Evolutionary conservation across 257 asterid species (phyloP), one percentile per base, ranked within the genome.

Genomic region (Lycium barbarum): DNA sequence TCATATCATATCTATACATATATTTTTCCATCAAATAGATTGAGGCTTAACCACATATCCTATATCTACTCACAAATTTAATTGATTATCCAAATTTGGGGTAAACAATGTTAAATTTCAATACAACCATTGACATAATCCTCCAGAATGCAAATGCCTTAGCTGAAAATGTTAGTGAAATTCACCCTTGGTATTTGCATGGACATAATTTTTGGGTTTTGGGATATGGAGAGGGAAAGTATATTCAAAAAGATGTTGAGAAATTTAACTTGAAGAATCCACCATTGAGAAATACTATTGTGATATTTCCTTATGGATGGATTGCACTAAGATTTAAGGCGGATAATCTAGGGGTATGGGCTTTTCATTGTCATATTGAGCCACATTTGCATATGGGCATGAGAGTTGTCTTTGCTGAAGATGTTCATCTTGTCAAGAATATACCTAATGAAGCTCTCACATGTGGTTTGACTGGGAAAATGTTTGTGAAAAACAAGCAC

Each of bases 161-260:
- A 2, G 89, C 62, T 53, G 87, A 81, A 3, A 89, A 91, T 14
- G 92, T 83, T 6, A 94, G 99, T 55, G 99, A 95, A 54, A 92
- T 90, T 22, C 99, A 94, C 84, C 99, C 99, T 4, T 95, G 98
- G 98, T 98, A 95, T 68, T 70, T 94, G 80, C 99, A 94, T 35
- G 99, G 99, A 6, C 99, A 95, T 20, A 95, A 92, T 58, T 95
- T 95, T 35, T 94, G 98, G 98, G 91, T 93, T 3, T 83, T 95
- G 7, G 98, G 94, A 0, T 90, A 93, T 18, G 98, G 98, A 43
- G 97, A 92, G 47, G 97, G 98, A 51, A 89, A 84, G 86, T 95
- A 93, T 18, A 84, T 40, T 0, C 83, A 86, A 14, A 66, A 80
- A 71, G 97, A 95, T 9, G 93, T 51, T 87, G 54, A 20, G 53